phyloP scores from a whole-genome alignment of 495 filamentous ascomycete genomes.

The Daldinia childiae region DNA sequence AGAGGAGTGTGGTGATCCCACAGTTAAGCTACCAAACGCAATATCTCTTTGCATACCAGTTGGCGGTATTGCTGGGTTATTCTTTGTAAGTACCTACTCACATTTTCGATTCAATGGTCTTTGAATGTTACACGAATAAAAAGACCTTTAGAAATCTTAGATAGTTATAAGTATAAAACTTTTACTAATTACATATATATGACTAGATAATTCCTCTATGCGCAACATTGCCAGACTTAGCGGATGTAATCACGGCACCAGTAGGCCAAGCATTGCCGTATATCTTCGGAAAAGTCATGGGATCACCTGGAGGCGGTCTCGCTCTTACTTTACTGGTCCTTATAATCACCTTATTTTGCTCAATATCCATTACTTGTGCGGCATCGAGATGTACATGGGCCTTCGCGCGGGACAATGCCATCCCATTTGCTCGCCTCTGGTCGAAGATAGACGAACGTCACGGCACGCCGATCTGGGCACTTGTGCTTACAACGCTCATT shows the following conservation, averaged over 20 bases:
- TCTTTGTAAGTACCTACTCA: constrained; percentile 62
- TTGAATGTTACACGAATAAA: too few relatives aligned
- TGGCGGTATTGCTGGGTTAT: constrained; percentile 66
- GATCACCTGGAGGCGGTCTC: constrained; percentile 67
- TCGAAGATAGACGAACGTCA: constrained; percentile 58
- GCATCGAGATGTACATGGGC: constrained; percentile 63
- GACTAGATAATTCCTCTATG: constrained; percentile 45
- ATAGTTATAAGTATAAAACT: neutral
- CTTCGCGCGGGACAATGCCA: constrained; percentile 66
- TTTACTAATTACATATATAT: neutral
- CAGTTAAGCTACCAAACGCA: constrained; percentile 66
- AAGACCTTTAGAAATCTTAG: neutral
- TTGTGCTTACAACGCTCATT: constrained; percentile 63
- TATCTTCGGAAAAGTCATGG: constrained; percentile 63
- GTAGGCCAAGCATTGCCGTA: constrained; percentile 64
- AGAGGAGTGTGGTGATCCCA: constrained; percentile 65
- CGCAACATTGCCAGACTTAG: constrained; percentile 58
- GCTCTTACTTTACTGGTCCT: constrained; percentile 74
- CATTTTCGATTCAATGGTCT: constrained; percentile 38
- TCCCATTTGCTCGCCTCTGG: constrained; percentile 71
- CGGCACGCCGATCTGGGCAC: constrained; percentile 59
- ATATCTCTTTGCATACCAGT: constrained; percentile 67
- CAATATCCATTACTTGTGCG: constrained; percentile 62
- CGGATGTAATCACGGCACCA: constrained; percentile 54
- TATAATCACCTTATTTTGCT: constrained; percentile 67